A percentile compares a stretch with the other conserved stretches of the same genome.
These are phyloP conservation scores for Cylindrodendrum hubeiense DNA, from an alignment of 2,329 filamentous ascomycete genomes.

Conservation along the genomic window DNA sequence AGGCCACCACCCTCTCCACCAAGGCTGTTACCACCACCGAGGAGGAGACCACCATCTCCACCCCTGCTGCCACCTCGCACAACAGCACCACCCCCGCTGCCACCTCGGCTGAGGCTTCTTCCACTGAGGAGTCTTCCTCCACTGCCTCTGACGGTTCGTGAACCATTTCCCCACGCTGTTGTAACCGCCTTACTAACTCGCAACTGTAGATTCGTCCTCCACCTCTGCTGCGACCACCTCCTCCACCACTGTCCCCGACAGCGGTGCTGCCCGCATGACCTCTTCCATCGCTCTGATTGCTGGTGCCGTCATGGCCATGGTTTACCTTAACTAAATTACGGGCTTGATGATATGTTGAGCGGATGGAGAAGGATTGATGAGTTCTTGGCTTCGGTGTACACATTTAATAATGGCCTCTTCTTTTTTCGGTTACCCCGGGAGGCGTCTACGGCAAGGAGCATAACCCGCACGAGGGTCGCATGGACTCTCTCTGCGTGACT, in stretches of 20 bases:
- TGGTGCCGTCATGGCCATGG: slow-evolving; percentile 50
- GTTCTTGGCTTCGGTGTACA: slow-evolving; percentile 42
- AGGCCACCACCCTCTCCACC: slow-evolving; percentile 31
- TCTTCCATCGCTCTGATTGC: slow-evolving; percentile 50
- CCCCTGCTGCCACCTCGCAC: slow-evolving; percentile 27
- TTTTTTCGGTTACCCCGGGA: slow-evolving; percentile 45
- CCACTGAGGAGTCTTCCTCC: slow-evolving; percentile 10
- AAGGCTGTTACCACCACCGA: slow-evolving; percentile 25
- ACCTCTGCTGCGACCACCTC: slow-evolving; percentile 21
- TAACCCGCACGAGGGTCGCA: slow-evolving; percentile 33
- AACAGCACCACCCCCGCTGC: slow-evolving; percentile 32
- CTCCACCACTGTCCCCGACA: slow-evolving; percentile 44
- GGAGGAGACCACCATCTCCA: slow-evolving; percentile 28
- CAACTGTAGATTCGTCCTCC: slow-evolving; percentile 8
- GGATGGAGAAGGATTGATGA: slow-evolving; percentile 41
- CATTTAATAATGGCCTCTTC: slow-evolving; percentile 43
- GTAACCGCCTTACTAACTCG: not conserved
- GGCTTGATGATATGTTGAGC: slow-evolving; percentile 35
- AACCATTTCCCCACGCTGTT: not conserved
- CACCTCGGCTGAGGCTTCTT: slow-evolving; percentile 28
- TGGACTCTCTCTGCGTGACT: slow-evolving; percentile 38
- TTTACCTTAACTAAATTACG: slow-evolving; percentile 47
- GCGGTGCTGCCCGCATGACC: slow-evolving; percentile 46
- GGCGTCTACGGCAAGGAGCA: slow-evolving; percentile 41
- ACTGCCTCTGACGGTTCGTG: slow-evolving; percentile 21